phyloP scores from a whole-genome alignment of 345 rosid genomes.

The Stellera chamaejasme region DNA sequence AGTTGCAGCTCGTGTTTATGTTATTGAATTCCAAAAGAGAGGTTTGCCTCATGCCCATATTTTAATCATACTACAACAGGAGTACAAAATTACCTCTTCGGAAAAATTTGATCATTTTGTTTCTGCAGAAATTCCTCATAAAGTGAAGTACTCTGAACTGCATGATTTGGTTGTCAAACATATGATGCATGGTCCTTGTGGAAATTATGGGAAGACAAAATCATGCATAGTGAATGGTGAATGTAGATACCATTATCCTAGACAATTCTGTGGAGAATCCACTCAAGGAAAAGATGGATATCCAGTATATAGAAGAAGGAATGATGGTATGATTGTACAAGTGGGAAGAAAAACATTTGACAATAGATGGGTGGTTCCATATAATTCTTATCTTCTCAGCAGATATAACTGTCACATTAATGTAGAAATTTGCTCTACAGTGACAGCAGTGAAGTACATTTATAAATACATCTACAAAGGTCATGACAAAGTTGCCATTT shows the following conservation, averaged over 20 bases:
- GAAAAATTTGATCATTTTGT: neutral
- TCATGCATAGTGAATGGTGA: neutral
- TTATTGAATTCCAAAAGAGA: slow-evolving; percentile 2
- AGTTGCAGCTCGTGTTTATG: neutral
- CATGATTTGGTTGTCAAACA: neutral
- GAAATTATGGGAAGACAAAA: neutral
- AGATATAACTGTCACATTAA: neutral
- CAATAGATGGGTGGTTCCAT: neutral
- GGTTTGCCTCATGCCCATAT: neutral
- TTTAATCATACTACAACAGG: neutral
- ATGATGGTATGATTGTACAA: neutral
- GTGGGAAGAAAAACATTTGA: neutral
- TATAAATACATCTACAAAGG: neutral
- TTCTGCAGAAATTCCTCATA: neutral
- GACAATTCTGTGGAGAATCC: neutral
- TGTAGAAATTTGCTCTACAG: neutral
- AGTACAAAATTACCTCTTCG: neutral
- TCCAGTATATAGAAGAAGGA: neutral
- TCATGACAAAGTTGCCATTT: neutral
- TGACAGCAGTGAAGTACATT: neutral
- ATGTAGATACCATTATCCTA: neutral
- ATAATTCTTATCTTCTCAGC: neutral
- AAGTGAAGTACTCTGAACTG: neutral
- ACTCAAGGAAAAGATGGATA: neutral
- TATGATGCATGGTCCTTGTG: neutral